Base-by-base conservation (phyloP, 257 asterid genomes). In the Phtheirospermum japonicum region DNA sequence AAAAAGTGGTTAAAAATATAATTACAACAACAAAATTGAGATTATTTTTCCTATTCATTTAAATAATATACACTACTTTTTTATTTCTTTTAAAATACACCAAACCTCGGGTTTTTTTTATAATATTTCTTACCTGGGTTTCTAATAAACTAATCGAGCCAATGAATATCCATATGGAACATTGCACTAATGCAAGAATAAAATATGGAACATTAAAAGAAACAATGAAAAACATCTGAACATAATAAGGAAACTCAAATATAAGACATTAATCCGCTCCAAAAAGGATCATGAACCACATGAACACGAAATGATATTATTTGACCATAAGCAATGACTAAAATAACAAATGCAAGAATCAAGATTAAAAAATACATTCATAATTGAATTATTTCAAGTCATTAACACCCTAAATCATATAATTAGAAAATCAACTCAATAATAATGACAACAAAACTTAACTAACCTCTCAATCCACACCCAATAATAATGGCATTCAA, bases 401-500 rank as follows among this genome's bases (percentile, higher is more conserved):
- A 61, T 39, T 11, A 61, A 40, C n/a, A n/a, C n/a, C n/a, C n/a
- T n/a, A n/a, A n/a, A n/a, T n/a, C n/a, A n/a, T 9, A 6, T 2
- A 6, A 34, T 9, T 4, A 5, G 1, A 34, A 34, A 6, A 34
- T 9, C 2, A 34, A 8, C n/a, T 37, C 33, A 8, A 75, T 70
- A 49, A 72, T n/a, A 45, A 20, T 31, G 28, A 45, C 48, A 53
- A 55, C 70, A 61, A 60, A 61, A 61, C 43, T 55, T 45, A 39
- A 65, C 20, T 30, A 52, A 14, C 19, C 66, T 52, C 49, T 40
- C 55, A 5, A 3, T 23, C 26, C 66, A 57, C 50, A 66, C 61
- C 67, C 28, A 23, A 23, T 36, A 65, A 50, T 42, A 40, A 10
- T 18, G 57, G 51, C 34, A 9, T 32, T 28, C 63, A 57, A 26